Evolutionary conservation across 1,139 yeast genomes (phyloP), one percentile per base, ranked within the genome.

Genomic region (Pichia sp.): DNA sequence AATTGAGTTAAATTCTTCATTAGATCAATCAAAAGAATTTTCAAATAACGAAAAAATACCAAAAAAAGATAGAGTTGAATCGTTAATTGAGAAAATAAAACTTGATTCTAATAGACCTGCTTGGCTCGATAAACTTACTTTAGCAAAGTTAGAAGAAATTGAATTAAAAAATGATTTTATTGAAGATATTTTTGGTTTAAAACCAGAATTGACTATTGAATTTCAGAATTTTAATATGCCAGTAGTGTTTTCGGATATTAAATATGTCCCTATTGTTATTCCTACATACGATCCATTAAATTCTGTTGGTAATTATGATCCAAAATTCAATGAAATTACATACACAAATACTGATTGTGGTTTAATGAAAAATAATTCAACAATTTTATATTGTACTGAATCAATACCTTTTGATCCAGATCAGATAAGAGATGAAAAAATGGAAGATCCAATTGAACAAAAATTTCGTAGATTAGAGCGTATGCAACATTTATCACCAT

Each of bases 381-480:
- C 39, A 1, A 10, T 27, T 5, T 35, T 44, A 18, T 48, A 48
- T 29, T 43, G 42, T n/a, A 48, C 34, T 10, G 34, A 34, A 10
- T 39, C 50, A 5, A 42, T 54, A 1, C 58, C 65, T 3, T 79
- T 76, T 60, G 88, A 82, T 61, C 86, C 88, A 0, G 90, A 83
- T 53, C 80, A 77, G 57, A 73, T 71, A 51, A 49, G 69, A 32
- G 61, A 60, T 29, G 66, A 65, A 40, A 55, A 57, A 11, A 68
- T 72, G 18, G 79, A 75, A 51, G 95, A 89, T 58, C 96, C 96
- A 0, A 83, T 92, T 26, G 98, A 92, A 62, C 76, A 81, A 53
- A 94, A 92, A 63, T 88, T 85, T 62, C 80, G 95, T 56, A 80
- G 84, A 53, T 67, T 92, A 45, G 95, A 89, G 56, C 82, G 97